Conservation (phyloP, 2,329 filamentous ascomycete genomes). For the Nemania sp. region DNA sequence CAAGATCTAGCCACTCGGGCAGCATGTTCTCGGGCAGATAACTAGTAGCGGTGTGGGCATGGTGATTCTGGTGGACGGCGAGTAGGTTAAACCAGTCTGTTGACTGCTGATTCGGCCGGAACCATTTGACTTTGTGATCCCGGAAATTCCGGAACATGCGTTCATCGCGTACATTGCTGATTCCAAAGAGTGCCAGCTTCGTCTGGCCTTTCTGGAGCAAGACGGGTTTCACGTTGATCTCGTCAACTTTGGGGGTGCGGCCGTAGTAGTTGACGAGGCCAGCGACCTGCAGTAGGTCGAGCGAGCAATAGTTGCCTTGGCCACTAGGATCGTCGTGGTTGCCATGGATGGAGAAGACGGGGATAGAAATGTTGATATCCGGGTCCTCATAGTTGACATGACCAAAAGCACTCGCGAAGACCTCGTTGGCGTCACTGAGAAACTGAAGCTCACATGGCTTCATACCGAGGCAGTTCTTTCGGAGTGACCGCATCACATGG, state of each 20-base stretch:
- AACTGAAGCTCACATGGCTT: conserved; percentile 97
- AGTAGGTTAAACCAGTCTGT: conserved; percentile 96
- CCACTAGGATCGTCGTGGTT: conserved; percentile 99
- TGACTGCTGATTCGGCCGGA: conserved; percentile 81
- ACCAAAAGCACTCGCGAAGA: conserved; percentile 89
- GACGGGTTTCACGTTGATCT: conserved; percentile 91
- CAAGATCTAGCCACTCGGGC: conserved; percentile 88
- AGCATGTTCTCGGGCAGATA: conserved; percentile 95
- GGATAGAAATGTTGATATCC: conserved; percentile 96
- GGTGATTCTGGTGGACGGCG: conserved; percentile 95
- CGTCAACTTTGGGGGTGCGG: conserved; percentile 89
- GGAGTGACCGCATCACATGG: conserved; percentile 94
- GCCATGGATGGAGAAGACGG: conserved; percentile 97
- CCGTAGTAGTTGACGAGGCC: conserved; percentile 97
- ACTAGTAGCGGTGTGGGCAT: conserved; percentile 90
- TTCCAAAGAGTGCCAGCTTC: conserved; percentile 90
- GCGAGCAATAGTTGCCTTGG: conserved; percentile 88
- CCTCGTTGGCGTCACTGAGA: conserved; percentile 90
- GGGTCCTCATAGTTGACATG: conserved; percentile 98
- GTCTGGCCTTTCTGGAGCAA: conserved; percentile 93
- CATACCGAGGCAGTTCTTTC: conserved; percentile 93
- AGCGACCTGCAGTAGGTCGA: conserved; percentile 91
- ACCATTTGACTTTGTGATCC: conserved; percentile 95
- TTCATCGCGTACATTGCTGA: conserved; percentile 97
- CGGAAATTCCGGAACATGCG: conserved; percentile 93